Evolutionary conservation across 2,329 filamentous ascomycete genomes (phyloP), one percentile per base, ranked within the genome.

Genomic region (Ceratocystis cacaofunesta): DNA sequence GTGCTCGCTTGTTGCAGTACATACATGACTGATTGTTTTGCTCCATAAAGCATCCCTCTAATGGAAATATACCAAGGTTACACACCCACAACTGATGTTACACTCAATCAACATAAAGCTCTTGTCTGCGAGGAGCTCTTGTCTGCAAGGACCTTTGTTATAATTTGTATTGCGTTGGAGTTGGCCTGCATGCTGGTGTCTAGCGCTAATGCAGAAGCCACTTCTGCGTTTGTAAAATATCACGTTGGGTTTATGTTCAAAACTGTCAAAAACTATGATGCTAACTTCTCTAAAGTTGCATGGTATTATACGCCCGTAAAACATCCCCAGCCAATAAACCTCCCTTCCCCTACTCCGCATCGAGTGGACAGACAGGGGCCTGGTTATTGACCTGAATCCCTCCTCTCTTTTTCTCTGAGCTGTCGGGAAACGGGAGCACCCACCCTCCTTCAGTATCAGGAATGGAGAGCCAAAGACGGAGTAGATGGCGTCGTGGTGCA

Each of bases 331-430:
- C 17, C 8, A 50, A 17, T 50, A 62, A 15, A 30, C 8, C 10
- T 44, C 43, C 19, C 17, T 25, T 17, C 0, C 12, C 19, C 30
- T 82, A 92, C 74, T 92, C 89, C 0, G 88, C 89, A 77, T 92
- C 89, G 61, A 91, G 76, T 8, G 87, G 86, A 52, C 87, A 88
- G 62, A 85, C 83, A 1, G 90, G 90, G 7, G 87, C 78, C 30
- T 81, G 88, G 73, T 95, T 84, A 74, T 95, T 83, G 1, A 96
- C 90, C 77, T 95, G 91, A 69, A 95, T 89, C 0, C 90, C 91
- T 6, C 90, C 90, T 19, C 91, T 81, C 82, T 95, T 95, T 82
- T 89, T 89, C 80, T 94, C 87, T 65, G 82, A 78, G 65, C 83
- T 87, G 74, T 95, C 91, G 70, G 84, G 85, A 76, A 92, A 92